phyloP scores from a whole-genome alignment of 371 early-diverging fungal species.

The Basidiobolus meristosporus region DNA sequence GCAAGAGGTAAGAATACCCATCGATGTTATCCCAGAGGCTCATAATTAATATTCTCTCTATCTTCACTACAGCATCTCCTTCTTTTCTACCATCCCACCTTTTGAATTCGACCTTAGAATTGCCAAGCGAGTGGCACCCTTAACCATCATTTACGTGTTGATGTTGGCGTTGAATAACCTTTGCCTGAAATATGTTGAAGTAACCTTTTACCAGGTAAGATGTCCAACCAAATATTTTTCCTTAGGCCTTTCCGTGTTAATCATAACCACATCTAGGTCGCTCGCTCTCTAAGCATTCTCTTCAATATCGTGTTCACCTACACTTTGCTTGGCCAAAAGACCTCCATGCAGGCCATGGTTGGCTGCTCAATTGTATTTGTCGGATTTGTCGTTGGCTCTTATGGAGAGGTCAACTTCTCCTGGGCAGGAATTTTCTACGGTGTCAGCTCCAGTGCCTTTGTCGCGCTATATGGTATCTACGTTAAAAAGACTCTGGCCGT shows the following conservation, averaged over 20 bases:
- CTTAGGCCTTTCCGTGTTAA: background rate
- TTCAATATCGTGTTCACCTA: slow-evolving; percentile 52
- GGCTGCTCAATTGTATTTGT: slow-evolving; percentile 42
- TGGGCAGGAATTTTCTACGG: slow-evolving; percentile 46
- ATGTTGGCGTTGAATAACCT: slow-evolving; percentile 53
- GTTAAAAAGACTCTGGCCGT: slow-evolving; percentile 42
- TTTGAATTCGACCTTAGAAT: slow-evolving; percentile 33
- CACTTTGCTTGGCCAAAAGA: slow-evolving; percentile 30
- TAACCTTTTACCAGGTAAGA: slow-evolving; percentile 41
- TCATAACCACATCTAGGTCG: slow-evolving; percentile 16
- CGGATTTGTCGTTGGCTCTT: slow-evolving; percentile 50
- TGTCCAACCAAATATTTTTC: slow-evolving; percentile 3
- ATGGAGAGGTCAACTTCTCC: slow-evolving; percentile 49
- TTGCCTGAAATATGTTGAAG: slow-evolving; percentile 44
- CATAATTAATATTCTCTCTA: background rate
- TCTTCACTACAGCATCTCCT: slow-evolving; percentile 6
- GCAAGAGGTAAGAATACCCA: slow-evolving; percentile 22
- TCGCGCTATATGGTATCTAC: slow-evolving; percentile 53
- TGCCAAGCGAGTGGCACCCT: slow-evolving; percentile 34
- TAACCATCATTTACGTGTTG: slow-evolving; percentile 45
- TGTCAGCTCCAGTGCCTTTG: slow-evolving; percentile 45
- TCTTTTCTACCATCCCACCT: slow-evolving; percentile 35
- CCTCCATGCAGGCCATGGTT: slow-evolving; percentile 25
- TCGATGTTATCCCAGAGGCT: background rate
- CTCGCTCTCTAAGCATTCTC: slow-evolving; percentile 46